These are phyloP conservation scores for Sporobolomyces pararoseus DNA, from an alignment of 768 basidiomycete species.

Conservation along the genomic window DNA sequence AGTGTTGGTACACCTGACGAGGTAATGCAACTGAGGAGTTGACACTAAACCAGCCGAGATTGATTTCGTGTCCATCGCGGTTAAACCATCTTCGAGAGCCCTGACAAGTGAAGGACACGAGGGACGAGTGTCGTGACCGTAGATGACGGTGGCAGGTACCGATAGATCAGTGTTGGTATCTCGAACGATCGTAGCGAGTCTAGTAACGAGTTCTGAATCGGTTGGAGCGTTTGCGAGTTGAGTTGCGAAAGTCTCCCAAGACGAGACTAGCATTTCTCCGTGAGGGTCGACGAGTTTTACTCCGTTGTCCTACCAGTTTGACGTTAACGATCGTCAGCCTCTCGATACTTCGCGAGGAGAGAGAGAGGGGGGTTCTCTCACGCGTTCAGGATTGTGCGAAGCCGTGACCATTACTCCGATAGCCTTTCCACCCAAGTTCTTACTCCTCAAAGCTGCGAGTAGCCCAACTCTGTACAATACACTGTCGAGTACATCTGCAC, in stretches of 20 bases:
- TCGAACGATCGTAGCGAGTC: conserved; percentile 62
- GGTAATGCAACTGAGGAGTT: conserved; percentile 92
- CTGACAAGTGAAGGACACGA: conserved; percentile 71
- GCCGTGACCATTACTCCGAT: conserved; percentile 99
- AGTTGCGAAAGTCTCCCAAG: conserved; percentile 89
- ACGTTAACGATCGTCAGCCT: neutral
- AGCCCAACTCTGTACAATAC: conserved; percentile 93
- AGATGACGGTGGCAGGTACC: conserved; percentile 76
- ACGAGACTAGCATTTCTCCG: conserved; percentile 92
- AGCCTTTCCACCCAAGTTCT: conserved; percentile 79
- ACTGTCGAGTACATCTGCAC: conserved; percentile 61
- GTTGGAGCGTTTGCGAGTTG: conserved; percentile 74
- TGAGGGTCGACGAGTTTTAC: conserved; percentile 96
- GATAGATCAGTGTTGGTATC: conserved; percentile 69
- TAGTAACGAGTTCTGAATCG: conserved; percentile 66
- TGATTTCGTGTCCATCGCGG: conserved; percentile 51
- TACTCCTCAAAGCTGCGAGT: conserved; percentile 84
- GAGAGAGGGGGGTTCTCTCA: conserved; percentile 47
- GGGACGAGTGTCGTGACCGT: conserved; percentile 88
- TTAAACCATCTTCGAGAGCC: conserved; percentile 75
- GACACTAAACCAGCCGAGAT: conserved; percentile 77
- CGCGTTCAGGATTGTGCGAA: conserved; percentile 97
- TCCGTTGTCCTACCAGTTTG: conserved; percentile 75
- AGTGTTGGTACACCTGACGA: conserved; percentile 84
- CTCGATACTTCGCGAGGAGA: neutral